Percentiles rank a stretch among this genome's conserved stretches.
Evolutionary conservation across 805 yeast genomes (phyloP).

Genomic region (Candida patagonica): DNA sequence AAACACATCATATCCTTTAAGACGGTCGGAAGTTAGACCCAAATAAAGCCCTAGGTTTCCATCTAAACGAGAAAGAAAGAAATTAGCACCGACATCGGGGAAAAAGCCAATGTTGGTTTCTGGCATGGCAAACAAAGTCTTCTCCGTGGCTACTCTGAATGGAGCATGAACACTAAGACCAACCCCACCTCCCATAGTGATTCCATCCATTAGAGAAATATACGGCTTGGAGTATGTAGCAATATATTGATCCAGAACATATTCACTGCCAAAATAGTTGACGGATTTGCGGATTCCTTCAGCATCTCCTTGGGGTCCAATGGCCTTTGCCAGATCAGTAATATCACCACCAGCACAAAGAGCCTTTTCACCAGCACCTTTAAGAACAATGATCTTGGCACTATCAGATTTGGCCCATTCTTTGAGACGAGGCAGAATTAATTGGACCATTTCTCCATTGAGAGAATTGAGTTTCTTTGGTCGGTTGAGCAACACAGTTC

Average conservation of each 20-base stretch:
- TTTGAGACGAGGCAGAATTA: slow-evolving; percentile 59
- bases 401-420: slow-evolving; percentile 68
- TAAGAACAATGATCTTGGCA: slow-evolving; percentile 58
- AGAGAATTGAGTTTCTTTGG: slow-evolving; percentile 79
- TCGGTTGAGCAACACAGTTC: slow-evolving; percentile 70
- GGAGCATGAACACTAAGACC: slow-evolving; percentile 87
- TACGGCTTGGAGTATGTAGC: slow-evolving; percentile 83
- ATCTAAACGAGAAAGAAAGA: slow-evolving; percentile 75
- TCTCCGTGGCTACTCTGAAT: slow-evolving; percentile 87
- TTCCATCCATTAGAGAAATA: slow-evolving; percentile 80
- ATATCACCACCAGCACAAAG: slow-evolving; percentile 98
- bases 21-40: slow-evolving; percentile 75
- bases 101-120: slow-evolving; percentile 94
- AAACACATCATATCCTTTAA: slow-evolving; percentile 74
- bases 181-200: slow-evolving; percentile 97
- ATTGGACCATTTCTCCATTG: slow-evolving; percentile 61
- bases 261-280: slow-evolving; percentile 69
- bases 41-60: slow-evolving; percentile 77
- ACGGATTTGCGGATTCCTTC: slow-evolving; percentile 37
- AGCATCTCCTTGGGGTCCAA: slow-evolving; percentile 38
- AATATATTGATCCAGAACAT: slow-evolving; percentile 66
- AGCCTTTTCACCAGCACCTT: slow-evolving; percentile 52
- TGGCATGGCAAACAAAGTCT: slow-evolving; percentile 92
- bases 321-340: slow-evolving; percentile 51
- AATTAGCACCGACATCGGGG: slow-evolving; percentile 93